Base-by-base conservation (phyloP, 2,329 filamentous ascomycete species). In the Dryadomyces quercus-mongolicae region DNA sequence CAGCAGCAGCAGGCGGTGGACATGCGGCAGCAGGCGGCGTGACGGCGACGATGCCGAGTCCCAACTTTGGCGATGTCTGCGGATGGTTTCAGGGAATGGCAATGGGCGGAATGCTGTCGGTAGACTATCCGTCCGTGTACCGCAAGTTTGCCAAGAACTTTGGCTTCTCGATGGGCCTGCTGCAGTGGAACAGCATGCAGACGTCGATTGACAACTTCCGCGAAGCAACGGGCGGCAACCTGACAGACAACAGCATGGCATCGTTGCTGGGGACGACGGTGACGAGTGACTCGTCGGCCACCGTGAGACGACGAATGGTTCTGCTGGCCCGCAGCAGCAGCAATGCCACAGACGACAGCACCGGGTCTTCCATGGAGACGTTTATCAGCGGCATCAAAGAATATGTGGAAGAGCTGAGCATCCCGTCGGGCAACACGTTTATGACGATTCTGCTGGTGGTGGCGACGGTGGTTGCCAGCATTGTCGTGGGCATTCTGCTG, bases 31-130 rank as follows among this genome's bases (percentile, higher is more conserved):
- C 55, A 77, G 77, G 49, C 34, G 53, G 42, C 2, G 74, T 73
- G 18, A 86, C 84, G 15, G 74, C 76, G 13, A 75, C 81, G 2
- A 77, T 85, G 12, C 74, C 84, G 44, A 93, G 88, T 62, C 93
- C 93, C 25, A 88, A 85, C 53, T 96, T 97, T 66, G 77, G 77
- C 47, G 88, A 96, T 64, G 83, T 94, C 49, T 78, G 95, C 60
- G 83, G 85, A 58, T 94, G 88, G 81, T 95, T 97, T 68, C 91
- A 97, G 70, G 85, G 86, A 51, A 86, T 97, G 76, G 90, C 93
- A 31, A 86, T 93, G 74, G 96, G 93, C 68, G 91, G 93, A 60
- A 97, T 97, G 93, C 77, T 95, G 67, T 94, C 88, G 56, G 91
- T 94, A 62, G 81, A 84, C 62, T 90, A 95, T 61, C 93, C 93